These are phyloP conservation scores for Russula ochroleuca DNA, from an alignment of 768 basidiomycete genomes.

Conservation along the genomic window DNA sequence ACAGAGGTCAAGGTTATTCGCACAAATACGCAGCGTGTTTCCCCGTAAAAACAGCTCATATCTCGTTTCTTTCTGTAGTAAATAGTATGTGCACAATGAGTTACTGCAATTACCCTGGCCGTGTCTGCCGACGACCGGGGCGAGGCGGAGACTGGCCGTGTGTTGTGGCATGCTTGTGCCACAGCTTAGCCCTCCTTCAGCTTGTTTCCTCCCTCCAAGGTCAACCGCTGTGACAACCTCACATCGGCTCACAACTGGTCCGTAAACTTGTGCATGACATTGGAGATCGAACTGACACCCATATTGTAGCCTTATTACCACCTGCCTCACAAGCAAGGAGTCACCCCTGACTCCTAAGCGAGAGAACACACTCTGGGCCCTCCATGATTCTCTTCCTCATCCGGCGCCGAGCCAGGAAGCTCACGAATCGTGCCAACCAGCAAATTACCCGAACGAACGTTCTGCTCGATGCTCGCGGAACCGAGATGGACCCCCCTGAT, in stretches of 20 bases:
- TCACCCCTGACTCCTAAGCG: too few species aligned
- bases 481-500: background rate
- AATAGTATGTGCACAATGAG: background rate
- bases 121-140: background rate
- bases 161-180: background rate
- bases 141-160: too few species aligned
- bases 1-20: too few species aligned
- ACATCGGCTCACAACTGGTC: background rate
- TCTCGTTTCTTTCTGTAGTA: background rate
- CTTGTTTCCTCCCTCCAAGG: background rate
- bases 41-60: background rate
- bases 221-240: background rate
- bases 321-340: too few species aligned
- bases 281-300: too few species aligned
- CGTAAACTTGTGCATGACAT: background rate
- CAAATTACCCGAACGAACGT: background rate
- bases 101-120: background rate
- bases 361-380: too few species aligned
- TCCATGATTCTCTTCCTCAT: background rate
- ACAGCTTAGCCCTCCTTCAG: background rate
- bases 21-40: background rate
- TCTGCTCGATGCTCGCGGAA: background rate
- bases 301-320: too few species aligned
- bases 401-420: background rate
- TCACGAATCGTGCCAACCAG: background rate